Evolutionary conservation across 768 basidiomycete genomes (phyloP), one percentile per base, ranked within the genome.

Genomic region (Auriscalpium microsporum): DNA sequence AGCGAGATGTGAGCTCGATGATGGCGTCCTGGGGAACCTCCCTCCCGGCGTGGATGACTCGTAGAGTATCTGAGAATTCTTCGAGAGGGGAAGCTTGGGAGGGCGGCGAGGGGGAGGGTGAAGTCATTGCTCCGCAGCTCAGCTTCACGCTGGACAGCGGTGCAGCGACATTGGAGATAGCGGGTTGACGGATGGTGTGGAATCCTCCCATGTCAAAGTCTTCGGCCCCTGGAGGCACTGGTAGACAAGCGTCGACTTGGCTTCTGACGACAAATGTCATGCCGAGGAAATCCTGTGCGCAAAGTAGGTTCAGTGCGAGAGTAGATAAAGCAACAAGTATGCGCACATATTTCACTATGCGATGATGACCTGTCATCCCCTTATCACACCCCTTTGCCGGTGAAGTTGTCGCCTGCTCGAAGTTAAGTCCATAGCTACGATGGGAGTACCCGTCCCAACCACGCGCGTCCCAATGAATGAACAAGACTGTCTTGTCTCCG

Each of bases 281-380:
- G 3, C 78, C 81, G 54, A 75, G 76, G 35, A 86, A 67, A 63
- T 80, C 77, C 86, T 87, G 55, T 35, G 28, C 28, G 4, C 28
- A 7, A 28, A 28, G 28, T 28, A 28, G 7, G 28, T 28, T 28
- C 28, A 28, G 28, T 28, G 28, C 28, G 28, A 4, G 28, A 2
- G 7, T 4, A 28, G 28, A 28, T 28, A 28, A 28, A 28, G 28
- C 28, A 28, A 28, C 5, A 11, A 21, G 8, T 11, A 8, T 21
- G 45, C 13, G n/a, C 65, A 86, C 86, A 57, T 86, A 86, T 59
- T 69, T 72, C 10, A 87, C 66, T 55, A 85, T 78, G 23, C 85
- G 75, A 62, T 86, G 79, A 59, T 89, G 84, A 1, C 78, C 82
- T 0, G 77, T 72, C 28, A 7, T 28, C 48, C 72, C 72, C 28